phyloP scores from a whole-genome alignment of 331 rosid genomes.

The Saraca asoca region DNA sequence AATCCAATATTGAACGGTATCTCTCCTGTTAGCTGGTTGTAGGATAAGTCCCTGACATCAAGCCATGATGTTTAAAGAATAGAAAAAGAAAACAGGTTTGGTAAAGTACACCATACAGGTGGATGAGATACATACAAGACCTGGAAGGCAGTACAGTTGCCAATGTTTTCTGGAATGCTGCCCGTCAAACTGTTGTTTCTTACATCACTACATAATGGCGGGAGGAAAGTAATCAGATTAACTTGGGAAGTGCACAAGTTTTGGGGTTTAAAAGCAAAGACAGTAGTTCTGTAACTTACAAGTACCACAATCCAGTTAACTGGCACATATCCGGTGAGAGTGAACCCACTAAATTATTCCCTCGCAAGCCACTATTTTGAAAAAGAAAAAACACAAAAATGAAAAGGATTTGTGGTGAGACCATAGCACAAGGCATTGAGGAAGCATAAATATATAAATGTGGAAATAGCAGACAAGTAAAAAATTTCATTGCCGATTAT shows the following conservation, averaged over 20 bases:
- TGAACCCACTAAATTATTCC: constrained; percentile 83
- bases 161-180: constrained; percentile 79
- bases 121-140: constrained; percentile 78
- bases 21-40: constrained; percentile 80
- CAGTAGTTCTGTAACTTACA: constrained; percentile 63
- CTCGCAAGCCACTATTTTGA: constrained; percentile 77
- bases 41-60: constrained; percentile 82
- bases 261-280: not conserved
- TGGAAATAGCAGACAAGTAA: not conserved
- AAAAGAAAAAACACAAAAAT: not conserved
- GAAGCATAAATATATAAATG: not conserved
- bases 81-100: not conserved
- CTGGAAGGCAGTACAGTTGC: constrained; percentile 96
- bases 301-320: constrained; percentile 92
- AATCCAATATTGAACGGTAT: constrained; percentile 96
- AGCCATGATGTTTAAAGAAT: constrained; percentile 18
- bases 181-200: constrained; percentile 92
- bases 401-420: not conserved
- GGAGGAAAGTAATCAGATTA: not conserved
- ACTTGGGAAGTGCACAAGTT: not conserved
- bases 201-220: constrained; percentile 67
- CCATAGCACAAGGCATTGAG: not conserved
- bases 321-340: constrained; percentile 94
- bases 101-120: not conserved
- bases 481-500: not conserved